These are phyloP conservation scores for Hansfordia pulvinata DNA, from an alignment of 2,329 filamentous ascomycete species.

Conservation along the genomic window DNA sequence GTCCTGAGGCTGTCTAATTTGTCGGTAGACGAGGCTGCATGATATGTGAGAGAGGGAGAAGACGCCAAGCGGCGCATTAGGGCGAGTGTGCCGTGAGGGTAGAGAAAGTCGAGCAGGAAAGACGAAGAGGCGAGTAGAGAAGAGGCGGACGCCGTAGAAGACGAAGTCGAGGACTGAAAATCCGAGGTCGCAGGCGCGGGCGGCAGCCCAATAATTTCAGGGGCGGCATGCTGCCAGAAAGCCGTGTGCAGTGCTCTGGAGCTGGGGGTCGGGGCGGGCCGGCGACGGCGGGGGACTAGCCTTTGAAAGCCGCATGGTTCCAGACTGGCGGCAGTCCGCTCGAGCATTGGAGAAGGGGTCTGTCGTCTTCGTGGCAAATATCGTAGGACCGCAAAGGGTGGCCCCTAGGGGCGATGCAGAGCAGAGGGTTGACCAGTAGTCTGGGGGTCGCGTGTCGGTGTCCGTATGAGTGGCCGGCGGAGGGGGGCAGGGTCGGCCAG, in stretches of 20 bases:
- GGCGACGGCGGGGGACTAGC: conserved; percentile 27
- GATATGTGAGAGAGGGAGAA: too few species aligned
- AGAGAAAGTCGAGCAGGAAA: conserved; percentile 42
- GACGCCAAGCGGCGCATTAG: conserved; percentile 23
- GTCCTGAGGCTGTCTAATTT: conserved; percentile 14
- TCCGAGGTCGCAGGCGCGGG: too few species aligned
- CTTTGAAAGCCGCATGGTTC: conserved; percentile 42
- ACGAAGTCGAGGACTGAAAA: conserved; percentile 9
- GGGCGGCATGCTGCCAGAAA: conserved; percentile 42
- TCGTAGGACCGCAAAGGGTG: too few species aligned
- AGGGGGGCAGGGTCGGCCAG: too few species aligned
- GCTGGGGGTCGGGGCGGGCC: conserved; percentile 22
- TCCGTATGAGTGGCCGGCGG: too few species aligned
- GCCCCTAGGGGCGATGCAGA: too few species aligned
- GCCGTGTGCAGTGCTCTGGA: conserved; percentile 30
- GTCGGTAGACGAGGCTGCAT: conserved; percentile 8
- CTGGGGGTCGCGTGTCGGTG: too few species aligned
- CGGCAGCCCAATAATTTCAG: too few species aligned
- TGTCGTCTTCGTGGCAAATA: too few species aligned
- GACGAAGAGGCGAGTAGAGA: conserved; percentile 31
- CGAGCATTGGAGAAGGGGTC: conserved; percentile 32
- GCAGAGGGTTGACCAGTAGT: too few species aligned
- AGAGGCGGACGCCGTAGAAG: too few species aligned
- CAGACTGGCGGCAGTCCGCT: conserved; percentile 41
- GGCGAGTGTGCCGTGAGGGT: conserved; percentile 29